Evolutionary conservation across 306 rosid genomes (phyloP).

Genomic region (Potentilla sterilis): DNA sequence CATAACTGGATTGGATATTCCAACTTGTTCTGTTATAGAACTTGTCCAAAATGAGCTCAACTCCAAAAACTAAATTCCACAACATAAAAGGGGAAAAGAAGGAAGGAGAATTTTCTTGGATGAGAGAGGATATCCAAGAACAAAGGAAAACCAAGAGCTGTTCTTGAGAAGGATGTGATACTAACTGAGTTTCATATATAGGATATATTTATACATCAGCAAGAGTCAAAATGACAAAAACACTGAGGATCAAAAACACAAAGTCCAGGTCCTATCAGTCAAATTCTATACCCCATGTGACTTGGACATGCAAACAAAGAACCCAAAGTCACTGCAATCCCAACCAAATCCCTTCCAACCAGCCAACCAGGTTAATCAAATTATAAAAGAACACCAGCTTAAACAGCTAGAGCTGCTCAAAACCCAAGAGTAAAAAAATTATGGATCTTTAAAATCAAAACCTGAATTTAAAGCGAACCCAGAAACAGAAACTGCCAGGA

Average conservation of each 20-base stretch:
- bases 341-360: conserved; percentile 37
- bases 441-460: conserved; percentile 15
- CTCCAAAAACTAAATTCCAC: conserved; percentile 24
- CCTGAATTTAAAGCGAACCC: conserved; percentile 27
- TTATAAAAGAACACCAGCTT: not conserved
- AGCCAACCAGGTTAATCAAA: conserved; percentile 24
- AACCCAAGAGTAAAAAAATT: conserved; percentile 12
- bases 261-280: conserved; percentile 67
- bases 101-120: conserved; percentile 42
- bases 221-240: conserved; percentile 54
- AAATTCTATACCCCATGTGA: conserved; percentile 71
- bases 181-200: conserved; percentile 37
- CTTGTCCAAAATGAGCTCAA: conserved; percentile 29
- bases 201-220: conserved; percentile 9
- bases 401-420: conserved; percentile 14
- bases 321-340: conserved; percentile 40
- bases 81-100: not conserved
- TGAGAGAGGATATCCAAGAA: conserved; percentile 51
- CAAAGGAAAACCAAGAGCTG: conserved; percentile 48
- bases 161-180: conserved; percentile 41
- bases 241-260: conserved; percentile 49
- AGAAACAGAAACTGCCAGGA: conserved; percentile 38
- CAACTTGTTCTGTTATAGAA: conserved; percentile 32
- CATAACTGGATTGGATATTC: conserved; percentile 30
- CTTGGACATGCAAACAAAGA: conserved; percentile 58